These are phyloP conservation scores for Chamaecrista fasciculata DNA, from an alignment of 306 rosid species.

Conservation along the genomic window DNA sequence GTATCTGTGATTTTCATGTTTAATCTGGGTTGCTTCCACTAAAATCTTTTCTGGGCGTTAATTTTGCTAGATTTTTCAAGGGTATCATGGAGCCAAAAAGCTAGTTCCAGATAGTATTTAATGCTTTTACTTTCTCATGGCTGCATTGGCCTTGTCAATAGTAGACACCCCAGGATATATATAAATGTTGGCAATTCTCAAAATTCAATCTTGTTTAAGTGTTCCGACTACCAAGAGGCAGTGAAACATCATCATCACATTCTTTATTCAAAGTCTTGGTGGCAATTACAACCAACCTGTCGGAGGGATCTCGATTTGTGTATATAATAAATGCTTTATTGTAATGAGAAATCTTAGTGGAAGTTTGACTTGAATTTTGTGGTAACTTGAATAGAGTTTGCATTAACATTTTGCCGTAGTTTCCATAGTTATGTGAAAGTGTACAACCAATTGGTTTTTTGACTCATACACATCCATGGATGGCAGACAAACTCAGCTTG, in stretches of 20 bases:
- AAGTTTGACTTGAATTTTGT: background rate
- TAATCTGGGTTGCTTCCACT: conserved; percentile 11
- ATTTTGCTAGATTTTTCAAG: conserved; percentile 8
- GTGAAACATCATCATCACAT: background rate
- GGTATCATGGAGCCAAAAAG: background rate
- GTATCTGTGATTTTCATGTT: conserved; percentile 2
- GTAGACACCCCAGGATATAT: background rate
- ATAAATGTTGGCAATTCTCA: background rate
- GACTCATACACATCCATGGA: background rate
- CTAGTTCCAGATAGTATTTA: no score
- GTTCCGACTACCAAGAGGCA: background rate
- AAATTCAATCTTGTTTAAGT: background rate
- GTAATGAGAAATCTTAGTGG: background rate
- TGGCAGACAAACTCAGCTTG: background rate
- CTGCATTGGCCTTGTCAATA: background rate
- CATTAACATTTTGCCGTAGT: background rate
- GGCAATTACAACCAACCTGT: background rate
- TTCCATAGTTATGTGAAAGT: background rate
- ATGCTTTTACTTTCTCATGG: background rate
- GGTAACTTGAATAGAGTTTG: background rate
- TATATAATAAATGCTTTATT: background rate
- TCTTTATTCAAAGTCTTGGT: background rate
- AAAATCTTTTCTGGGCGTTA: conserved; percentile 5
- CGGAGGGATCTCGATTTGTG: background rate
- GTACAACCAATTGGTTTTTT: background rate